phyloP scores from a whole-genome alignment of 306 rosid species.

The Vigna mungo region DNA sequence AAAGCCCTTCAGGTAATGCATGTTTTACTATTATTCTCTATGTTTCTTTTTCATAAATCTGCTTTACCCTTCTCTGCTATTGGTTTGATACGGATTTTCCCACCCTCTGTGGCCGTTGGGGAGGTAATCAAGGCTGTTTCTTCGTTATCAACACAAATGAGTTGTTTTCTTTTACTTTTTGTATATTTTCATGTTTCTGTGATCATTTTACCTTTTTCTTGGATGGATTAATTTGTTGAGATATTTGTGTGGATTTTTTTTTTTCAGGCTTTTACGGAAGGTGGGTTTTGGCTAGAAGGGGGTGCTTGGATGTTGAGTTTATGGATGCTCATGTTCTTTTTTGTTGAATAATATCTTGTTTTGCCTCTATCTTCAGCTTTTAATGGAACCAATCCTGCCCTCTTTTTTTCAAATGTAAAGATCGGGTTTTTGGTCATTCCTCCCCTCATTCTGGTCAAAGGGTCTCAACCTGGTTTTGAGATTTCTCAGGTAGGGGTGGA shows the following conservation, averaged over 20 bases:
- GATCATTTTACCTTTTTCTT: conserved; percentile 7
- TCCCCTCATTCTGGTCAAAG: conserved; percentile 47
- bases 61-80: conserved; percentile 17
- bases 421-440: conserved; percentile 30
- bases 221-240: conserved; percentile 45
- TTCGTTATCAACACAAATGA: conserved; percentile 35
- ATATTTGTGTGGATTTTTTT: conserved; percentile 53
- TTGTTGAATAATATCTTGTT: conserved; percentile 30
- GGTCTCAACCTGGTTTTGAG: conserved; percentile 48
- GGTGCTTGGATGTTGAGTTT: conserved; percentile 41
- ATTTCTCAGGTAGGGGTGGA: conserved; percentile 41
- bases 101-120: conserved; percentile 25
- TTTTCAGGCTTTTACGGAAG: conserved; percentile 76
- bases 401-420: conserved; percentile 49
- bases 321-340: conserved; percentile 49
- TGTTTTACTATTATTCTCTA: background rate
- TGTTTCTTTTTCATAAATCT: conserved; percentile 13
- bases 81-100: conserved; percentile 4
- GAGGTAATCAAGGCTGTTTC: conserved; percentile 47
- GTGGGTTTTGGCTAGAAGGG: conserved; percentile 64
- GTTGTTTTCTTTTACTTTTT: background rate
- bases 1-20: conserved; percentile 53
- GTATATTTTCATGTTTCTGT: background rate
- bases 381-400: conserved; percentile 46
- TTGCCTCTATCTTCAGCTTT: conserved; percentile 40